Base-by-base conservation (phyloP, 768 basidiomycete genomes). In the Cyclocybe aegerita region DNA sequence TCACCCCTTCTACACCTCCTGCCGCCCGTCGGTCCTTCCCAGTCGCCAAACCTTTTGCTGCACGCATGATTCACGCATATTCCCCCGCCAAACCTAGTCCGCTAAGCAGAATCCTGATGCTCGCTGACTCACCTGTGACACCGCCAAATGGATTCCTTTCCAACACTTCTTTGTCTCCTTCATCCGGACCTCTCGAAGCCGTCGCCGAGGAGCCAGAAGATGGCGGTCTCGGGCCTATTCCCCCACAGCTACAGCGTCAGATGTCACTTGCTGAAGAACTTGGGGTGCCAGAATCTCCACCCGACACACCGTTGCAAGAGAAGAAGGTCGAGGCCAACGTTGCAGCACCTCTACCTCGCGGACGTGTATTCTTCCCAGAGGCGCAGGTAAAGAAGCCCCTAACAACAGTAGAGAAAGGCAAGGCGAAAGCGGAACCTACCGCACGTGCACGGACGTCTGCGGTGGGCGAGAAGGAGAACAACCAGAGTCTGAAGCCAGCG, bases 41-140 rank as follows among this genome's bases (percentile, higher is more conserved):
- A 0, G 70, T 85, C 39, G 86, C 87, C 1, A 90, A 88, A 59
- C 87, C 89, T 9, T 70, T 85, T 43, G 84, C 80, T 1, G 68
- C 74, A 47, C 81, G 77, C 48, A 88, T 89, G 84, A 74, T 80
- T 4, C 90, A 93, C 55, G 88, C 89, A 0, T 93, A 92, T 55
- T 91, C 90, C 0, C 90, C 90, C 29, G 84, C 74, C 2, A 85
- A 82, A 63, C 90, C 90, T 0, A 90, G 88, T 54, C 90, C 90
- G 2, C 74, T 93, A 31, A 90, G 87, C 52, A 79, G 89, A 9
- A 90, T 92, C 46, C 74, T 91, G 16, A 81, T 85, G 83, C 73
- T 91, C 38, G 77, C 74, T 3, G 72, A 85, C 53, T 88, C 86
- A 0, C 83, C 83, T 4, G 66, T 74, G 35, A 75, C 69, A 43